Evolutionary conservation across 2,329 filamentous ascomycete genomes (phyloP).

Genomic region (Pezicula neosporulosa): DNA sequence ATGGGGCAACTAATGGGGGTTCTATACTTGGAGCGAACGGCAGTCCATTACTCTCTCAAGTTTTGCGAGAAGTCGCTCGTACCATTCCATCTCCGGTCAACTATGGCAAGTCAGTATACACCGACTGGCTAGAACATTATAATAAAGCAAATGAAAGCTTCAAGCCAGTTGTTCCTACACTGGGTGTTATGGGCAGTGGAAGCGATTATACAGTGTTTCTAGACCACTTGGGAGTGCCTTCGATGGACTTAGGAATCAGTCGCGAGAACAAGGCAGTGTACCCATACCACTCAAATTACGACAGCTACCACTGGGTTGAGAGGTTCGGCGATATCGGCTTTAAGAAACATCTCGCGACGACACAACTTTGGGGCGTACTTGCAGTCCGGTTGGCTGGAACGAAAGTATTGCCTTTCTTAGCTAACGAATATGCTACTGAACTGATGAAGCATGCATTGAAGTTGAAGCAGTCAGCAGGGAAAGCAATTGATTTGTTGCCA

Average conservation of each 20-base stretch:
- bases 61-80: slow-evolving; percentile 56
- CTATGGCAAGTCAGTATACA: slow-evolving; percentile 31
- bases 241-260: slow-evolving; percentile 51
- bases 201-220: slow-evolving; percentile 64
- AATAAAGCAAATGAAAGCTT: slow-evolving; percentile 39
- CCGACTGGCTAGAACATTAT: slow-evolving; percentile 33
- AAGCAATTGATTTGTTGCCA: not conserved
- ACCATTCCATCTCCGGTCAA: slow-evolving; percentile 12
- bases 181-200: slow-evolving; percentile 52
- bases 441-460: not conserved
- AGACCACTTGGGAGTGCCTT: slow-evolving; percentile 42
- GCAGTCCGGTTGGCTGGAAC: slow-evolving; percentile 41
- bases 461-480: not conserved
- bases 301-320: slow-evolving; percentile 78
- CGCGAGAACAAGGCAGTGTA: slow-evolving; percentile 47
- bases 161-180: not conserved
- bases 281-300: slow-evolving; percentile 80
- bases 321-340: slow-evolving; percentile 63
- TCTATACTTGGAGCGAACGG: slow-evolving; percentile 55
- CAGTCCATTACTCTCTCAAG: slow-evolving; percentile 60
- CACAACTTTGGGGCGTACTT: slow-evolving; percentile 46
- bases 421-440: slow-evolving; percentile 30
- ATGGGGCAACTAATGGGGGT: slow-evolving; percentile 59
- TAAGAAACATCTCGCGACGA: slow-evolving; percentile 50
- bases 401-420: slow-evolving; percentile 42